A percentile compares a stretch with the other conserved stretches of the same genome.
Evolutionary conservation across 129 eudicot species (phyloP).

Genomic region (Arctium lappa): DNA sequence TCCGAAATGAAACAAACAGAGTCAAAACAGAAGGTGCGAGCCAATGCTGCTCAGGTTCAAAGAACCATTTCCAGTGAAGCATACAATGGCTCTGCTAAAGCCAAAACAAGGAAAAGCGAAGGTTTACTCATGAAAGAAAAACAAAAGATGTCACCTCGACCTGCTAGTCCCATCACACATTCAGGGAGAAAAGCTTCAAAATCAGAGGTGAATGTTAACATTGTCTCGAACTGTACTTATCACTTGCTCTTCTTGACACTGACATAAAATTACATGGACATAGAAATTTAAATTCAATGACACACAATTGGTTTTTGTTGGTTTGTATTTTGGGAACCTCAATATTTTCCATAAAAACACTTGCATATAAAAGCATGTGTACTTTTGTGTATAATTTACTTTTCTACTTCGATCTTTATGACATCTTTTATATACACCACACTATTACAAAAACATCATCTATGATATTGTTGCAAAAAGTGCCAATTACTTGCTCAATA

Average conservation of each 20-base stretch:
- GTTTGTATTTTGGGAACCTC: background rate
- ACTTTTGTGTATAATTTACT: background rate
- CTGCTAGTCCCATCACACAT: conserved; percentile 24
- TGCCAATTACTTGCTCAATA: too few relatives aligned
- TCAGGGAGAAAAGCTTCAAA: conserved; percentile 31
- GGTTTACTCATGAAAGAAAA: conserved; percentile 20
- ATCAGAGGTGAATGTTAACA: conserved; percentile 34
- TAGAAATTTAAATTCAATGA: too few relatives aligned
- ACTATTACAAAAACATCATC: background rate
- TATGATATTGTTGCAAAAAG: too few relatives aligned
- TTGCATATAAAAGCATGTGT: too few relatives aligned
- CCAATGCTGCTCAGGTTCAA: conserved; percentile 26
- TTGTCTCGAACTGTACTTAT: background rate
- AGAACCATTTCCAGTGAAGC: conserved; percentile 28
- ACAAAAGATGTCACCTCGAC: conserved; percentile 36
- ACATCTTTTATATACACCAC: background rate
- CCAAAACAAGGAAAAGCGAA: conserved; percentile 26
- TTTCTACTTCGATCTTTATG: background rate
- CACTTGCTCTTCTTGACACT: background rate
- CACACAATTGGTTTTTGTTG: background rate
- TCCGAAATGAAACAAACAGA: conserved; percentile 22
- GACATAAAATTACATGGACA: background rate
- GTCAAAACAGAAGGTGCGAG: conserved; percentile 25
- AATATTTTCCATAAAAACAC: background rate
- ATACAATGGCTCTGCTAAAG: conserved; percentile 32